These are phyloP conservation scores for Penicillium corylophilum DNA, from an alignment of 2,329 filamentous ascomycete species.

Conservation along the genomic window DNA sequence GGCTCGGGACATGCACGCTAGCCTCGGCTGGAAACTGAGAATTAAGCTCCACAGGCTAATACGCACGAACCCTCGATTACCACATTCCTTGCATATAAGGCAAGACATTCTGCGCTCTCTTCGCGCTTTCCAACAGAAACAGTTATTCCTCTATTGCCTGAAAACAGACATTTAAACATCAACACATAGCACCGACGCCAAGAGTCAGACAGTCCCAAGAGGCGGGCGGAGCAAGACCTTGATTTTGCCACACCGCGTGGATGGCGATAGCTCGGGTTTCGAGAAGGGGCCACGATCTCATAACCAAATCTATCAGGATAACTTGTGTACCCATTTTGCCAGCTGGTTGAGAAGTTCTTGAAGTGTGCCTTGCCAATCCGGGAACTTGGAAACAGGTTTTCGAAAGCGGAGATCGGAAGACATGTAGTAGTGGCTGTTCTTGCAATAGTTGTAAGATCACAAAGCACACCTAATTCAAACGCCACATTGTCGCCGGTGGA, in stretches of 20 bases:
- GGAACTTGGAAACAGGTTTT: background rate
- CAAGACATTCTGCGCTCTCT: conserved; percentile 5
- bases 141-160: conserved; percentile 5
- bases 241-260: background rate
- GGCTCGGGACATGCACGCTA: background rate
- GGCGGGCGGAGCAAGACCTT: background rate
- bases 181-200: no score
- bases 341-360: background rate
- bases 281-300: background rate
- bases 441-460: background rate
- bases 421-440: background rate
- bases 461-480: background rate
- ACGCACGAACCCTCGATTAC: background rate
- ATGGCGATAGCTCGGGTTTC: background rate
- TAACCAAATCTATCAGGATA: background rate
- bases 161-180: conserved; percentile 4
- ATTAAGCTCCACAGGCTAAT: background rate
- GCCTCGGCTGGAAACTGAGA: background rate
- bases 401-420: background rate
- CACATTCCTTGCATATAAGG: conserved; percentile 4
- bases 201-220: background rate
- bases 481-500: background rate
- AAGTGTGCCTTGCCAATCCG: background rate
- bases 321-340: background rate
- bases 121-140: conserved; percentile 8